Base-by-base conservation (phyloP, 352 stramenopile genomes). In the Pythium scleroteichum region DNA sequence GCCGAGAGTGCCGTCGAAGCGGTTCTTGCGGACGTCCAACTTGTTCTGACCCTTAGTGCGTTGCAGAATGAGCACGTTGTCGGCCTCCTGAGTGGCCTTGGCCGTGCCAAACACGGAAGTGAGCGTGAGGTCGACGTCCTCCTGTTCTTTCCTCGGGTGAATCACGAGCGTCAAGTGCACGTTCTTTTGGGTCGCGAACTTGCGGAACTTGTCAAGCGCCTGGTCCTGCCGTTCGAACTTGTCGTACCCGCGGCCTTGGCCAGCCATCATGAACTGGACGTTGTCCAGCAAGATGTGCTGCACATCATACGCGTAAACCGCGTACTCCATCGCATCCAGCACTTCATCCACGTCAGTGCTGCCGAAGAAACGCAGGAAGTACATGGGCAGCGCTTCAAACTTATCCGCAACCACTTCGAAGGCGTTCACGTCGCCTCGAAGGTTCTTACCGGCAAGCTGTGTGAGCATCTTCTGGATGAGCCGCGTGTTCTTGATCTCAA, bases 41-140 rank as follows among this genome's bases (percentile, higher is more conserved):
- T 95, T 98, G 66, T 97, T 98, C 19, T 90, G 61, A 9, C 82
- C 88, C 19, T 72, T 67, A 14, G 79, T 90, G 50, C 83, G 82
- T 76, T 99, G 98, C 40, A 99, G 69, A 53, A 99, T 99, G n/a
- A 99, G 70, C 19, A 99, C 97, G 48, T 98, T 99, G 72, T 99
- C 98, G 10, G 97, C 97, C 79, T 99, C 98, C 79, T 99, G 98
- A 2, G 97, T 99, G 10, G 97, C 97, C 71, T 99, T 99, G 35
- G 97, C 97, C 20, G 94, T 98, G 48, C 98, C 98, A 62, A 98
- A 99, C 49, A 99, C 95, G 4, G 92, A 99, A 19, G 85, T 96
- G 26, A 99, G 94, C 35, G 86, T 97, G 46, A 99, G 75, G 38
- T 91, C 78, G 14, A 83, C 58, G 32, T 96, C 87, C 58, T 99